A percentile compares a stretch with the other conserved stretches of the same genome.
Evolutionary conservation across 164 flowering plant genomes (phyloP).

Genomic region (Vitis riparia): DNA sequence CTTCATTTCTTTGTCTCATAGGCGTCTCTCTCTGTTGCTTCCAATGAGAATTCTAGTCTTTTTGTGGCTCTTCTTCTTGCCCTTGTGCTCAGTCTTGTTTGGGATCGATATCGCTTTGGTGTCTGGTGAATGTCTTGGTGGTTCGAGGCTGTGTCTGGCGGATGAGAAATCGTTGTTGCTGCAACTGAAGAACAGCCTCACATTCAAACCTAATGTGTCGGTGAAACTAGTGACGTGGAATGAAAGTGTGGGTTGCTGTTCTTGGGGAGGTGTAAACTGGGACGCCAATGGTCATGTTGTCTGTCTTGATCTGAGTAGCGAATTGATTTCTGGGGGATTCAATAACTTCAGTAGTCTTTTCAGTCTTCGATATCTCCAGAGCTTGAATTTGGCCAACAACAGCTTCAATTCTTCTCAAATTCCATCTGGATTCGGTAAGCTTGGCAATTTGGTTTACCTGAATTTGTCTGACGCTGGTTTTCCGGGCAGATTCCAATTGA

Average conservation of each 20-base stretch:
- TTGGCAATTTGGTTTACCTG: slow-evolving; percentile 25
- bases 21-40: slow-evolving; percentile 4
- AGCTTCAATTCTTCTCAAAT: too few species aligned
- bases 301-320: too few species aligned
- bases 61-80: slow-evolving; percentile 17
- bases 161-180: slow-evolving; percentile 31
- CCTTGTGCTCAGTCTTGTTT: slow-evolving; percentile 2
- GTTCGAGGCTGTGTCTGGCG: background rate
- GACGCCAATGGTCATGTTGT: too few species aligned
- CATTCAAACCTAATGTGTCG: background rate
- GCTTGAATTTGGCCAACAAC: too few species aligned
- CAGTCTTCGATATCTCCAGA: too few species aligned
- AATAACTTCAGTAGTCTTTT: too few species aligned
- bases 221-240: slow-evolving; percentile 33
- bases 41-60: slow-evolving; percentile 26
- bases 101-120: background rate
- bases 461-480: slow-evolving; percentile 8
- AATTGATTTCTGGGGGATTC: too few species aligned
- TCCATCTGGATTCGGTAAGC: too few species aligned
- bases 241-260: slow-evolving; percentile 20
- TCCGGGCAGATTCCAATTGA: slow-evolving; percentile 9
- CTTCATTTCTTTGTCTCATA: slow-evolving; percentile 4
- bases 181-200: slow-evolving; percentile 26
- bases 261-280: too few species aligned
- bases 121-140: slow-evolving; percentile 20